Evolutionary conservation across 305 asterid genomes (phyloP).

Genomic region (Fraxinus angustifolia): DNA sequence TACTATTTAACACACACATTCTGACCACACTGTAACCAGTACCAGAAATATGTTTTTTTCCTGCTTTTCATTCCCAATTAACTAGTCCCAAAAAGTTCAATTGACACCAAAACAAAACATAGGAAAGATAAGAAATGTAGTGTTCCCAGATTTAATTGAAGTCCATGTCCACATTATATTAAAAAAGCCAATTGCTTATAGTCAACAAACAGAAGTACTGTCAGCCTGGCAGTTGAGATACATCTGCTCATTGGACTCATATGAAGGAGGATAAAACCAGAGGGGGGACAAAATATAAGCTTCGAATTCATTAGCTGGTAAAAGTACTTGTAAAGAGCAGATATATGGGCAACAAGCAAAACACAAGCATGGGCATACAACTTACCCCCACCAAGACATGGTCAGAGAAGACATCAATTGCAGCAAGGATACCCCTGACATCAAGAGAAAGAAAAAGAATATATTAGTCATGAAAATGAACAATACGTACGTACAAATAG

Average conservation of each 20-base stretch:
- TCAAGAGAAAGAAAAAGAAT: slow-evolving; percentile 17
- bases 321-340: not conserved
- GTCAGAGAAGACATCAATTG: slow-evolving; percentile 85
- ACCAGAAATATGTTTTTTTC: not conserved
- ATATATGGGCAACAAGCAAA: not conserved
- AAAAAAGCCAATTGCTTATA: not conserved
- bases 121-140: not conserved
- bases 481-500: not conserved
- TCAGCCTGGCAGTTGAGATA: not conserved
- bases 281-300: not conserved
- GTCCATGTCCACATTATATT: not conserved
- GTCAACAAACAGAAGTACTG: not conserved
- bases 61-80: not conserved
- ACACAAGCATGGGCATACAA: slow-evolving; percentile 8
- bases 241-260: not conserved
- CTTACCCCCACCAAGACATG: slow-evolving; percentile 89
- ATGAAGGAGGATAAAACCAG: not conserved
- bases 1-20: not conserved
- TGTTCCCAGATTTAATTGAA: not conserved
- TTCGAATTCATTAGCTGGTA: not conserved
- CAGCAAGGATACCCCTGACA: slow-evolving; percentile 94
- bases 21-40: not conserved
- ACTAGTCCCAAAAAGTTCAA: not conserved
- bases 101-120: not conserved
- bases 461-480: not conserved